These are phyloP conservation scores for Pythium vanterpoolii DNA, from an alignment of 352 stramenopile genomes.

Conservation along the genomic window DNA sequence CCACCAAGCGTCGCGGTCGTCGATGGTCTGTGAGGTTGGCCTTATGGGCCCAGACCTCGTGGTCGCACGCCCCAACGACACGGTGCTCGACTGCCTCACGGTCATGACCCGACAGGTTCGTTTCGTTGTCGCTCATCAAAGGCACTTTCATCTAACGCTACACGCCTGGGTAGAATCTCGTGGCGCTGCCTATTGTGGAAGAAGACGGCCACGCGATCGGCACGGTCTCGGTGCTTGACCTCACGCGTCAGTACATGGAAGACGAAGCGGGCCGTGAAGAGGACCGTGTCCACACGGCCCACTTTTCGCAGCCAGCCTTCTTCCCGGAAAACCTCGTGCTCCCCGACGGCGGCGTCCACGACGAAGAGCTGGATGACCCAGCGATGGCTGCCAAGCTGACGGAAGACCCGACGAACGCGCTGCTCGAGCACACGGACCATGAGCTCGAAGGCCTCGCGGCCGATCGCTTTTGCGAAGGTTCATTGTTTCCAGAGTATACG, in stretches of 20 bases:
- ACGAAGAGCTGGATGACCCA: conserved; percentile 26
- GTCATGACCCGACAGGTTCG: conserved; percentile 38
- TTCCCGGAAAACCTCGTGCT: conserved; percentile 34
- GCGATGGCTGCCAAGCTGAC: conserved; percentile 10
- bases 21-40: conserved; percentile 35
- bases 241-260: conserved; percentile 36
- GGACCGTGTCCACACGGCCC: background rate
- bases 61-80: conserved; percentile 36
- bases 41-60: conserved; percentile 35
- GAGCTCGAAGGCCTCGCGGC: conserved; percentile 51
- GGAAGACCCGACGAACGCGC: conserved; percentile 14
- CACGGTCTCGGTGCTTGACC: conserved; percentile 31
- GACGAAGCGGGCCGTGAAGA: conserved; percentile 6
- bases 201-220: conserved; percentile 34
- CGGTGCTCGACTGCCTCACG: conserved; percentile 36
- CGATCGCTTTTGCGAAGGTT: conserved; percentile 56
- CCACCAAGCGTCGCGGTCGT: conserved; percentile 26
- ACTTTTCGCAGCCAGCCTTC: conserved; percentile 30
- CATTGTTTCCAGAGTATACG: conserved; percentile 62
- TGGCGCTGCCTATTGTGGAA: conserved; percentile 36
- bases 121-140: background rate
- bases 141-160: background rate
- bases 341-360: conserved; percentile 27
- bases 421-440: conserved; percentile 20
- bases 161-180: conserved; percentile 25